Base-by-base conservation (phyloP, 2,329 filamentous ascomycete genomes). In the Fusarium verrucosum region DNA sequence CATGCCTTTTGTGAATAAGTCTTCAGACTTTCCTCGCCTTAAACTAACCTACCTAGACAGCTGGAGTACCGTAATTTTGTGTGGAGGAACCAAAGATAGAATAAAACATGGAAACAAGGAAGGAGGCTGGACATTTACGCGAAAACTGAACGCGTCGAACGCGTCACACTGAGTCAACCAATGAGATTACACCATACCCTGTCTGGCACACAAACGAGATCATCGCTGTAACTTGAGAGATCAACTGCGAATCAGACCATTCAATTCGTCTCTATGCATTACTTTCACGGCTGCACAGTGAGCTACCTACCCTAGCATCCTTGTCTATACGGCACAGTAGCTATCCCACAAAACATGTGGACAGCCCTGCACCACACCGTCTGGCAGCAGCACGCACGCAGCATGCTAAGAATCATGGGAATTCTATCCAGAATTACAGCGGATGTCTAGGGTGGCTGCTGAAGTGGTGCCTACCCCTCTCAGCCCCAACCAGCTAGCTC, bases 391-490 rank as follows among this genome's bases (percentile, higher is more conserved):
- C n/a, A n/a, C n/a, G n/a, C n/a, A n/a, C n/a, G n/a, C n/a, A 33
- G 22, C 17, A 66, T 42, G 37, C 45, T 36, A 43, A 32, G 30
- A n/a, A 33, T 44, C 33, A 61, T 40, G 38, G 37, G 20, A 43
- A 57, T 49, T 47, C 17, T 42, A 52, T 22, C 33, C 36, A 58
- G 43, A 58, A 44, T 49, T 43, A 47, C 62, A n/a, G n/a, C n/a
- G 57, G 37, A 43, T 63, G 57, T 66, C 49, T 62, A 62, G 61
- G 59, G 58, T 61, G 62, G 51, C 41, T 43, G 57, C 58, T 61
- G 42, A 19, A 30, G 37, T 45, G 32, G 22, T 46, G 36, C 14
- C 35, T 26, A 28, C 28, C 28, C 28, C 47, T 32, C 26, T 47
- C 23, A 43, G 40, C 54, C 54, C 10, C 19, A n/a, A 30, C 11